Conservation (phyloP, 805 yeast species). For the Myxozyma sirexii region DNA sequence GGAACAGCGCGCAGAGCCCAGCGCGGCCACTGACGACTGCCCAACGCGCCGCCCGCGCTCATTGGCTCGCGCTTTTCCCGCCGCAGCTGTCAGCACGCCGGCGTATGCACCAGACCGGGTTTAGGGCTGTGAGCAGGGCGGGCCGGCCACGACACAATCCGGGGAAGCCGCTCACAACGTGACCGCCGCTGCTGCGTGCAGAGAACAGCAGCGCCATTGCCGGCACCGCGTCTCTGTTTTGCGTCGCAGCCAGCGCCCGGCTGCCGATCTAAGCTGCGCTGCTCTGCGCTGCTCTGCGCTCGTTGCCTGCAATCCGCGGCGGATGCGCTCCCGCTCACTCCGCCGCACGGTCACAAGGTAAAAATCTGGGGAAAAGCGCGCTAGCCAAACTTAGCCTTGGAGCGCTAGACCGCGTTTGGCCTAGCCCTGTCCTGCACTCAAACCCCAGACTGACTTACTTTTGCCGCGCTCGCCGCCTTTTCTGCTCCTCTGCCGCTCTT, state of each 20-base stretch:
- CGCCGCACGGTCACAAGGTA: conserved; percentile 2
- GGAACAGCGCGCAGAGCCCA: too few relatives aligned
- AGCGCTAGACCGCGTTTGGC: too few relatives aligned
- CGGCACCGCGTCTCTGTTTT: too few relatives aligned
- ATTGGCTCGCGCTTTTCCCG: neutral
- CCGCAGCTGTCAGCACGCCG: neutral
- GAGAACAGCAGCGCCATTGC: neutral
- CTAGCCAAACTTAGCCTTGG: conserved; percentile 1
- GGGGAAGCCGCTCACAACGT: conserved; percentile 4
- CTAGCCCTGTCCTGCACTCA: neutral
- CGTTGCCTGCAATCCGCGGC: too few relatives aligned
- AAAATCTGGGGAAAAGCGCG: conserved; percentile 41
- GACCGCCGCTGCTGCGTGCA: neutral
- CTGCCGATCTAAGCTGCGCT: too few relatives aligned
- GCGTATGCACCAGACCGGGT: neutral
- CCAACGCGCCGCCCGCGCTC: conserved; percentile 4
- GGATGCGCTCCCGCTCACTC: neutral
- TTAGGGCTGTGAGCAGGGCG: neutral
- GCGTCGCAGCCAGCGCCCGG: too few relatives aligned
- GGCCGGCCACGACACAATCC: neutral
- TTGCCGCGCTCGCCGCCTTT: neutral
- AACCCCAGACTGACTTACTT: neutral
- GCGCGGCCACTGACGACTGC: too few relatives aligned
- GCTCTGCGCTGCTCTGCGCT: neutral
- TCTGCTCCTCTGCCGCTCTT: neutral